Conservation (phyloP, 306 rosid genomes). For the Fragaria vesca region DNA sequence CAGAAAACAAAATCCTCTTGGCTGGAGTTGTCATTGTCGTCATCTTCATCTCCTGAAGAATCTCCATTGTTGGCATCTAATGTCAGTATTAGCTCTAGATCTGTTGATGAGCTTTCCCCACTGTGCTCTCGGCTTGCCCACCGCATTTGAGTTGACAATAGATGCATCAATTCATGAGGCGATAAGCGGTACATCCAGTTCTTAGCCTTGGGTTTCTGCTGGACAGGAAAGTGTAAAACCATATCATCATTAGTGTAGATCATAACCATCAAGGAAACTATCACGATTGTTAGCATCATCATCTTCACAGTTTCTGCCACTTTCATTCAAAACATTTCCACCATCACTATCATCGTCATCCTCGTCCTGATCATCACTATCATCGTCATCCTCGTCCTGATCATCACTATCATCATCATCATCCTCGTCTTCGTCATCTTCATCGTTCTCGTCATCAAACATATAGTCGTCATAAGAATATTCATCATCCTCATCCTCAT, state of each 20-base stretch:
- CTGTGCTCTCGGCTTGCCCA: constrained; percentile 39
- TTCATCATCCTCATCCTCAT: constrained; percentile 13
- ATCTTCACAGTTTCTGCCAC: neutral
- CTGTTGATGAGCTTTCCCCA: constrained; percentile 40
- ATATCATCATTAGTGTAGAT: constrained; percentile 43
- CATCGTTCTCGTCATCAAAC: neutral
- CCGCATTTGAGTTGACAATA: constrained; percentile 58
- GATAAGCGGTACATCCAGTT: constrained; percentile 75
- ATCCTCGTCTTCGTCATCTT: neutral
- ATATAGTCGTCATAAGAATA: constrained; percentile 18
- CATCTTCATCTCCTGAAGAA: constrained; percentile 50
- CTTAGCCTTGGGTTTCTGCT: constrained; percentile 77
- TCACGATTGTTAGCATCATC: neutral
- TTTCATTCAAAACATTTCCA: neutral
- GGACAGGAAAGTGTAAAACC: constrained; percentile 44
- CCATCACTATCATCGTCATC: neutral
- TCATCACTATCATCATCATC: neutral
- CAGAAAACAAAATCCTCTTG: constrained; percentile 54
- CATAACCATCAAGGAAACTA: constrained; percentile 22
- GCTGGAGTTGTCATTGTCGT: constrained; percentile 44
- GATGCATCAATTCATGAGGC: constrained; percentile 67
- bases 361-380: neutral
- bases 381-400: neutral
- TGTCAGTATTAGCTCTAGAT: constrained; percentile 52
- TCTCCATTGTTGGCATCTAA: constrained; percentile 48